Base-by-base conservation (phyloP, 495 filamentous ascomycete genomes). In the Aspergillus incahuasiensis region DNA sequence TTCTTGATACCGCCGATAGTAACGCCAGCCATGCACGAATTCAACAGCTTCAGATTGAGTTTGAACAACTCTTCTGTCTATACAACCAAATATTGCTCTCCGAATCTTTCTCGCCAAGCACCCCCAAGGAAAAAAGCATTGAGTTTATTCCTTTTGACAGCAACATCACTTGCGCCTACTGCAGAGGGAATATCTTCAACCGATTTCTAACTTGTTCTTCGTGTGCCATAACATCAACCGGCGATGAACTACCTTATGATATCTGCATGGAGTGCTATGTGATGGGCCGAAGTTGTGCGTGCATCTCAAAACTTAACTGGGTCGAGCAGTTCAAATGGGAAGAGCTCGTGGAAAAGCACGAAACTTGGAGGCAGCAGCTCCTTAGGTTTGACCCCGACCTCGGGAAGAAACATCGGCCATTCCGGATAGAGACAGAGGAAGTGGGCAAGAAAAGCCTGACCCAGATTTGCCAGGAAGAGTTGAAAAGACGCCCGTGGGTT, bases 231-330 rank as follows among this genome's bases (percentile, higher is more conserved):
- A 40, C 76, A 28, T 74, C 75, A 48, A 82, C 82, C 5, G 81
- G 90, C 48, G 87, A 92, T 55, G 82, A 40, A 6, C 38, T 40
- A 13, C 38, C 86, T 0, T 98, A 97, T 64, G 94, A 98, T 63
- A 81, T 98, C 12, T 98, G 94, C 66, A 90, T 98, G 85, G 92
- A 98, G 41, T 98, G 94, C 66, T 97, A 92, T 60, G 86, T 83
- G 15, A 92, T 96, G 83, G 94, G 94, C 32, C 84, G 94, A 46
- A 95, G 90, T 58, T 98, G 94, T 66, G 78, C 75, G 7, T 98
- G 94, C 61, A 79, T 94, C 32, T 94, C 91, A 6, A 84, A 82
- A 9, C 80, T 94, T 24, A 86, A 81, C 50, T 98, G 92, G 92
- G 88, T 89, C 22, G 91, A 98, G 63, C 94, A 98, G 67, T 95